These are phyloP conservation scores for Rhodotorula paludigena DNA, from an alignment of 768 basidiomycete species.

Conservation along the genomic window DNA sequence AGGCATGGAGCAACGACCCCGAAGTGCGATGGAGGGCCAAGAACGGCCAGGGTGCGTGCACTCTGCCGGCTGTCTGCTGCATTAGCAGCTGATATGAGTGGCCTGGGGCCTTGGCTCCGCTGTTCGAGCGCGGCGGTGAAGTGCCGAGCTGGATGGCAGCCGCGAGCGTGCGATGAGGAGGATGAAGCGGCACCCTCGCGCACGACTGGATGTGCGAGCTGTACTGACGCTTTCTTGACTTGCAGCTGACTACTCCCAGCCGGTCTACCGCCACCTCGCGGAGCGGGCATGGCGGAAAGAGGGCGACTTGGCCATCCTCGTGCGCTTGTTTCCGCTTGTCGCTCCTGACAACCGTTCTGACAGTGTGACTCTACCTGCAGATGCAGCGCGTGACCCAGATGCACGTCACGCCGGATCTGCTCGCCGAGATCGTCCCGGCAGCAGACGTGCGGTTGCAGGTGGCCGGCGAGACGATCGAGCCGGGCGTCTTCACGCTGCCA, in stretches of 20 bases:
- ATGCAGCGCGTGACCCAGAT: slow-evolving; percentile 93
- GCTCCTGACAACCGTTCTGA: not conserved
- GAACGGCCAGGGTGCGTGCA: slow-evolving; percentile 69
- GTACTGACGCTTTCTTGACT: not conserved
- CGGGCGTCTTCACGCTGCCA: slow-evolving; percentile 64
- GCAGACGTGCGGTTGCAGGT: slow-evolving; percentile 68
- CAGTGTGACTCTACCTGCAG: slow-evolving; percentile 47
- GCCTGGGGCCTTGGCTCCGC: no score
- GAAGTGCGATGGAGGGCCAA: slow-evolving; percentile 69
- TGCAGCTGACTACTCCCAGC: slow-evolving; percentile 50
- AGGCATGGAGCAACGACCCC: slow-evolving; percentile 79
- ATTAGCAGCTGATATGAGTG: no score
- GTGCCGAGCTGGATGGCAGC: no score
- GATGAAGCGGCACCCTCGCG: no score
- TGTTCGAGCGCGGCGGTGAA: no score
- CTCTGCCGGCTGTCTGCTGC: not conserved
- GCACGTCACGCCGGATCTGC: slow-evolving; percentile 80
- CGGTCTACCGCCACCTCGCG: slow-evolving; percentile 69
- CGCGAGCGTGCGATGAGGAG: no score
- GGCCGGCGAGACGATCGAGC: slow-evolving; percentile 53
- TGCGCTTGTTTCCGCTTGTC: slow-evolving; percentile 46
- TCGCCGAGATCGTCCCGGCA: slow-evolving; percentile 66
- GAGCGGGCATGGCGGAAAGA: slow-evolving; percentile 82
- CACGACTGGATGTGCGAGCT: no score
- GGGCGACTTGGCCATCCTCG: slow-evolving; percentile 76